These are phyloP conservation scores for Penicillium ucsense DNA, from an alignment of 495 filamentous ascomycete species.

Conservation along the genomic window DNA sequence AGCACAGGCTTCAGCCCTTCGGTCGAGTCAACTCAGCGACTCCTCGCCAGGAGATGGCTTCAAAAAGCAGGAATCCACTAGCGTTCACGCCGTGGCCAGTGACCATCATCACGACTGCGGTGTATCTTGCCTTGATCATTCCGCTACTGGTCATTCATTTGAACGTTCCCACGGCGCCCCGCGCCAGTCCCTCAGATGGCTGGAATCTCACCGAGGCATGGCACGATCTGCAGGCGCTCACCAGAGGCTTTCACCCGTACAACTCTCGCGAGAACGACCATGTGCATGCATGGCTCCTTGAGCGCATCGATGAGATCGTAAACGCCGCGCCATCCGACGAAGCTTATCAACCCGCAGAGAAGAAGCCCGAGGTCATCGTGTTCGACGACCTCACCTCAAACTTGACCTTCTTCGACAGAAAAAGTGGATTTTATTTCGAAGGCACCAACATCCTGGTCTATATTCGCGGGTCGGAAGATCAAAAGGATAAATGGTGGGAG, in stretches of 20 bases:
- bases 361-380: slow-evolving; percentile 44
- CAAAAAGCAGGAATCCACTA: slow-evolving; percentile 41
- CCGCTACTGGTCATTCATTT: slow-evolving; percentile 66
- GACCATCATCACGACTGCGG: slow-evolving; percentile 57
- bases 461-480: slow-evolving; percentile 71
- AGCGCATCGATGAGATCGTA: slow-evolving; percentile 59
- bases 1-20: too few relatives aligned
- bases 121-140: slow-evolving; percentile 61
- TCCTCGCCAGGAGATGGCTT: slow-evolving; percentile 20
- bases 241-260: slow-evolving; percentile 74
- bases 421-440: slow-evolving; percentile 64
- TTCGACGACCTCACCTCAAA: slow-evolving; percentile 80
- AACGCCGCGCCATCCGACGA: slow-evolving; percentile 35
- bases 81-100: slow-evolving; percentile 59
- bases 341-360: slow-evolving; percentile 12
- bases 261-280: slow-evolving; percentile 78
- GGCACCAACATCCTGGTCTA: slow-evolving; percentile 90
- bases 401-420: slow-evolving; percentile 44
- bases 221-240: slow-evolving; percentile 69
- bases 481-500: slow-evolving; percentile 55
- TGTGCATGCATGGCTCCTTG: slow-evolving; percentile 66
- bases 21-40: background rate
- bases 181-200: slow-evolving; percentile 41
- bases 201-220: slow-evolving; percentile 78
- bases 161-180: slow-evolving; percentile 60